phyloP scores from a whole-genome alignment of 441 rosid genomes.

The Sinapis alba region DNA sequence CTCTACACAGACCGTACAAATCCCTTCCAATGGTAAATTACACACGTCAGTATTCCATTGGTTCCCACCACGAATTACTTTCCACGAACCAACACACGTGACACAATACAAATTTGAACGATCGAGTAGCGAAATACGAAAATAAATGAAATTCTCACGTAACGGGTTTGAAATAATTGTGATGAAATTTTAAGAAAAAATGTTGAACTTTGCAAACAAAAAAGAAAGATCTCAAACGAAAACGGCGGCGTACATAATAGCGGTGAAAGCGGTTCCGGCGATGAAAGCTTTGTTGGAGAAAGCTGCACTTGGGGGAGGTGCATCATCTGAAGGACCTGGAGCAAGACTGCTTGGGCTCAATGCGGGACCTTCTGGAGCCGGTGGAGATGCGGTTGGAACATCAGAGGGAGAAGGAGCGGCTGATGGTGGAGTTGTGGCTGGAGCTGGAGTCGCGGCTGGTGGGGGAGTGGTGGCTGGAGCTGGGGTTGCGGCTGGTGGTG shows the following conservation, averaged over 20 bases:
- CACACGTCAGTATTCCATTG: slow-evolving; percentile 24
- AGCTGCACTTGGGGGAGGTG: slow-evolving; percentile 31
- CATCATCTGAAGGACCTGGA: slow-evolving; percentile 32
- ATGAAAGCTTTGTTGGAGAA: slow-evolving; percentile 50
- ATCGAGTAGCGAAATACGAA: slow-evolving; percentile 28
- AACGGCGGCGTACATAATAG: slow-evolving; percentile 54
- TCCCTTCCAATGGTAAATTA: slow-evolving; percentile 7
- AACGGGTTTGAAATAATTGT: slow-evolving; percentile 32
- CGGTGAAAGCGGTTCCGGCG: slow-evolving; percentile 62
- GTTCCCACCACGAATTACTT: slow-evolving; percentile 14
- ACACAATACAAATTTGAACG: slow-evolving; percentile 12
- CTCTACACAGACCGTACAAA: slow-evolving; percentile 15
- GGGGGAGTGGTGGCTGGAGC: slow-evolving; percentile 37
- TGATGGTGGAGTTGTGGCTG: slow-evolving; percentile 26
- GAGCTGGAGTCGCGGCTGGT: slow-evolving; percentile 36
- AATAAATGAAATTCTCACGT: slow-evolving; percentile 38
- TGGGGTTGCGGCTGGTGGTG: slow-evolving; percentile 35
- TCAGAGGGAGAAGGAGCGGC: slow-evolving; percentile 38
- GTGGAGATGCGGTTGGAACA: slow-evolving; percentile 32
- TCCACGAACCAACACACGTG: slow-evolving; percentile 30
- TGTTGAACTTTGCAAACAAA: background rate
- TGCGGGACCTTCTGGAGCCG: slow-evolving; percentile 36
- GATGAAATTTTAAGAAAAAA: background rate
- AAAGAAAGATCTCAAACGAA: slow-evolving; percentile 24
- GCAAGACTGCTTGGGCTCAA: slow-evolving; percentile 13